phyloP scores from a whole-genome alignment of 2,329 filamentous ascomycete genomes.

The Fulvia fulva region DNA sequence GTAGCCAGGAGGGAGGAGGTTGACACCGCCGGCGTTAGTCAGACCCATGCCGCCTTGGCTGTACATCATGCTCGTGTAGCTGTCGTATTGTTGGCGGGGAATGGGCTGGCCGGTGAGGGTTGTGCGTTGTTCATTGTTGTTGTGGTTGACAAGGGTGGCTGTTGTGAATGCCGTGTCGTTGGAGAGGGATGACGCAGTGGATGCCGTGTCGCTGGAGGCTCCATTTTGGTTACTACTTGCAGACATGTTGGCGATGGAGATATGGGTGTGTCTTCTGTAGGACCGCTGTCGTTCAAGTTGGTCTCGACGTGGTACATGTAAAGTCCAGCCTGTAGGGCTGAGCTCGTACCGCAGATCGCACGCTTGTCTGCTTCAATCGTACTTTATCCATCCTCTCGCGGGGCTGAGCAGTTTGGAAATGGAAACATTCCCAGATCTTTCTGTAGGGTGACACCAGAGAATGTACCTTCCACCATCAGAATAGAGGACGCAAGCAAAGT shows the following conservation, averaged over 20 bases:
- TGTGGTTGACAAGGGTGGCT: background rate
- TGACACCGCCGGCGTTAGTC: constrained; percentile 11
- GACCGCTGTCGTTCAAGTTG: background rate
- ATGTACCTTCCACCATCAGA: background rate
- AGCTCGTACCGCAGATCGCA: background rate
- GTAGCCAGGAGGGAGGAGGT: constrained; percentile 19
- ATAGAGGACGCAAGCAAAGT: background rate
- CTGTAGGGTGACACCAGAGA: background rate
- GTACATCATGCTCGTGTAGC: constrained; percentile 7
- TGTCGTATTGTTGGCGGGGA: constrained; percentile 9
- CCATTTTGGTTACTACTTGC: background rate
- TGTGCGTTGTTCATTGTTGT: background rate
- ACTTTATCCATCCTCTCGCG: background rate
- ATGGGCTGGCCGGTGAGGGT: constrained; percentile 15
- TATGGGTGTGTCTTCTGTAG: background rate
- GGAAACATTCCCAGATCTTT: background rate
- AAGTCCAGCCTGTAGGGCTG: background rate
- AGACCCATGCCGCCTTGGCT: constrained; percentile 3
- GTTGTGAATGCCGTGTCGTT: background rate
- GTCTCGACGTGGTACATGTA: background rate
- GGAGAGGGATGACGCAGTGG: background rate
- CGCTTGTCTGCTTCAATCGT: background rate
- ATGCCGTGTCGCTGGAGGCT: background rate
- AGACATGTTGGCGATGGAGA: background rate
- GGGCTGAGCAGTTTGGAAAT: background rate